phyloP scores from a whole-genome alignment of 805 yeast genomes.

The Soucietia sequanensis region DNA sequence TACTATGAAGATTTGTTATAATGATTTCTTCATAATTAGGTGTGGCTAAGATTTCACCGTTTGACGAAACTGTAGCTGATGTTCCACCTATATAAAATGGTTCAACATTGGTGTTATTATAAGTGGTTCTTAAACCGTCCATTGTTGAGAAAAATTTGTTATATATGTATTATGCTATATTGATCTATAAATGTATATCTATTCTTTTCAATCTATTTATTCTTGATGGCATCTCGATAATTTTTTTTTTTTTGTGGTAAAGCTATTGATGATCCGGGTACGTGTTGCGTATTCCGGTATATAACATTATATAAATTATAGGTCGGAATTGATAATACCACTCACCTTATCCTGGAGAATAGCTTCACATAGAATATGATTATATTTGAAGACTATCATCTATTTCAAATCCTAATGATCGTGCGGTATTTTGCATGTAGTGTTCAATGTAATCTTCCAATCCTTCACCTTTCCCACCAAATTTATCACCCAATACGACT shows the following conservation, averaged over 20 bases:
- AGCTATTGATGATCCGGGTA: no score
- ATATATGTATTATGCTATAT: no score
- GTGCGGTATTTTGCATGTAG: conserved; percentile 42
- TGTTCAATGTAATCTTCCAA: conserved; percentile 47
- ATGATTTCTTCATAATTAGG: conserved; percentile 76
- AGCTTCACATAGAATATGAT: no score
- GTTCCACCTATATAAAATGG: conserved; percentile 91
- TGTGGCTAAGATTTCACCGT: conserved; percentile 69
- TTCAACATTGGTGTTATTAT: conserved; percentile 50
- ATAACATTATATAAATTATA: no score
- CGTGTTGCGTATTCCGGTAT: no score
- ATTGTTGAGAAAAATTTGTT: no score
- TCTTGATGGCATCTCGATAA: no score
- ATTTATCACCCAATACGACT: conserved; percentile 27
- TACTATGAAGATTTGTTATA: conserved; percentile 61
- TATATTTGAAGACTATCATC: neutral
- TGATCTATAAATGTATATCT: no score
- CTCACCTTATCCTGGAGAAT: no score
- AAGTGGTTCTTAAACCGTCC: conserved; percentile 45
- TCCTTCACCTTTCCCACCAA: conserved; percentile 33
- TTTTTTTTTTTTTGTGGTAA: no score
- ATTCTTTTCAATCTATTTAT: no score
- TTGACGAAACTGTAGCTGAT: conserved; percentile 62
- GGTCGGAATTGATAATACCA: no score
- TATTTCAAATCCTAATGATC: conserved; percentile 41